Percentiles rank a stretch among this genome's conserved stretches.
Conservation (phyloP, 2,329 filamentous ascomycete species). For the Colletotrichum kahawae region DNA sequence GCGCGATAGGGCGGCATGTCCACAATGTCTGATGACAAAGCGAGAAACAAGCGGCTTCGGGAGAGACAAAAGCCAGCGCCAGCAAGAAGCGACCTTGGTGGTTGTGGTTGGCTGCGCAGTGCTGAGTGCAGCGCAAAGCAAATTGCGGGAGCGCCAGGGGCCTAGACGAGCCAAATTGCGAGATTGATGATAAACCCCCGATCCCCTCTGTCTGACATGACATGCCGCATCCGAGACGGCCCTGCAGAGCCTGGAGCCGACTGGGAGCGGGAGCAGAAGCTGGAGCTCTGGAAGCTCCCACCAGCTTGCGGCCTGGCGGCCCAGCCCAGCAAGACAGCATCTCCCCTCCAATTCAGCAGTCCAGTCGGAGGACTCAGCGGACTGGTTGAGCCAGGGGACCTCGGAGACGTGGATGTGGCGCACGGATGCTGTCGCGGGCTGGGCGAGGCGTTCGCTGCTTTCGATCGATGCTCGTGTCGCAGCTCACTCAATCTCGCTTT, state of each 20-base stretch:
- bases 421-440: slow-evolving; percentile 20
- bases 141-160: slow-evolving; percentile 4
- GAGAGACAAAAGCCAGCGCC: not conserved
- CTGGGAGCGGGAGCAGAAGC: not conserved
- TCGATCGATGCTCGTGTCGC: slow-evolving; percentile 2
- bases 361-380: not conserved
- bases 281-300: slow-evolving; percentile 8
- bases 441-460: slow-evolving; percentile 15
- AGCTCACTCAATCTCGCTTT: not conserved
- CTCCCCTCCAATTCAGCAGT: not conserved
- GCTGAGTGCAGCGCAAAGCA: not conserved
- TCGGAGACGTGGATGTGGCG: not conserved
- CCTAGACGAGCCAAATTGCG: not conserved
- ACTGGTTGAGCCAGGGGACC: not conserved
- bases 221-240: slow-evolving; percentile 5
- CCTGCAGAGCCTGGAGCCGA: not conserved
- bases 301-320: not conserved
- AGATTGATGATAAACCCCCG: slow-evolving; percentile 11
- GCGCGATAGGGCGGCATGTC: not conserved
- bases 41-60: not conserved
- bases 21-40: not conserved
- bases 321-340: not conserved
- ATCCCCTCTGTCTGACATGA: not conserved
- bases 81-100: not conserved
- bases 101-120: not conserved